These are phyloP conservation scores for Septoria petroselini DNA, from an alignment of 2,329 filamentous ascomycete species.

Conservation along the genomic window DNA sequence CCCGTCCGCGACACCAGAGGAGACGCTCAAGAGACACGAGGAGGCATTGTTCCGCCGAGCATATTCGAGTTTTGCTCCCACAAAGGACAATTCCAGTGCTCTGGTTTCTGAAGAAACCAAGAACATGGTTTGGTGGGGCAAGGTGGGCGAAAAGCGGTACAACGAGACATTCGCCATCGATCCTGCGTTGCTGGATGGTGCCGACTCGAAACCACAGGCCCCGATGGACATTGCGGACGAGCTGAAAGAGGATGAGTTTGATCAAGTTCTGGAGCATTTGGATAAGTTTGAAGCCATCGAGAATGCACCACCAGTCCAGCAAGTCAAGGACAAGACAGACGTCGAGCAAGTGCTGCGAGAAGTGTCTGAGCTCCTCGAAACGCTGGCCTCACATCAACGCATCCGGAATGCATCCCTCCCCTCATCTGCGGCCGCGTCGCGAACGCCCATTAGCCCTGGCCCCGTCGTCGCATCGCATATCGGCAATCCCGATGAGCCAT, in stretches of 20 bases:
- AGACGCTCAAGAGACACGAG: slow-evolving; percentile 56
- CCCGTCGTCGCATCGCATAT: slow-evolving; percentile 54
- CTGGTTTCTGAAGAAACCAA: slow-evolving; percentile 66
- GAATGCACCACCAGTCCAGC: slow-evolving; percentile 23
- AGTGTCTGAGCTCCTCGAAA: slow-evolving; percentile 73
- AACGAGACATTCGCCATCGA: slow-evolving; percentile 61
- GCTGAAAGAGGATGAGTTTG: slow-evolving; percentile 38
- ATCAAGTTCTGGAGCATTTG: slow-evolving; percentile 29
- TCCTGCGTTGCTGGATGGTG: slow-evolving; percentile 40
- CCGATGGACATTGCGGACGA: slow-evolving; percentile 29
- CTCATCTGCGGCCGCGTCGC: slow-evolving; percentile 38
- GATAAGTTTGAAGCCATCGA: slow-evolving; percentile 33
- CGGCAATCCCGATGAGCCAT: slow-evolving; percentile 64
- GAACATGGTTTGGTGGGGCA: slow-evolving; percentile 73
- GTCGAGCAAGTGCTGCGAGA: slow-evolving; percentile 59
- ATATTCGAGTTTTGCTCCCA: slow-evolving; percentile 77
- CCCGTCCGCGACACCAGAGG: slow-evolving; percentile 34
- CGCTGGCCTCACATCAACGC: slow-evolving; percentile 72
- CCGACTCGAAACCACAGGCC: slow-evolving; percentile 29
- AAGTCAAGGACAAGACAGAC: slow-evolving; percentile 37
- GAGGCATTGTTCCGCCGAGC: slow-evolving; percentile 72
- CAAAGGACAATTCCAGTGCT: slow-evolving; percentile 68
- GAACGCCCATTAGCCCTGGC: slow-evolving; percentile 56
- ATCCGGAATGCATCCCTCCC: slow-evolving; percentile 70
- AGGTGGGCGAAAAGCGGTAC: slow-evolving; percentile 63